Conservation (phyloP, 2,329 filamentous ascomycete species). For the Paecilomyces formosus region DNA sequence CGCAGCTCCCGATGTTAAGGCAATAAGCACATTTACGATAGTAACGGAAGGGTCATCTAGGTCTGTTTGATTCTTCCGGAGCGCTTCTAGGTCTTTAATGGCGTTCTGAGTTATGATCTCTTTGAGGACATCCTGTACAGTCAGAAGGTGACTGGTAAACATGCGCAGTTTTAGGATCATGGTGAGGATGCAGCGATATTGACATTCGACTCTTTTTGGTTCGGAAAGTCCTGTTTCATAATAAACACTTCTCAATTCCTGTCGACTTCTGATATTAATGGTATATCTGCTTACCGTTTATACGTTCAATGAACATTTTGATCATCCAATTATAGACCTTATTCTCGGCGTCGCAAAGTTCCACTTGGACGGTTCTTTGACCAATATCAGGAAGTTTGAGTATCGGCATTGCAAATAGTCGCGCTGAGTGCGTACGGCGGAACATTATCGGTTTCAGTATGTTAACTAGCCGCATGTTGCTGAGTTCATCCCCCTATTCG, state of each 20-base stretch:
- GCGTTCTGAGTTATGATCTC: constrained; percentile 39
- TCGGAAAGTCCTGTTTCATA: constrained; percentile 31
- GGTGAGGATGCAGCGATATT: constrained; percentile 35
- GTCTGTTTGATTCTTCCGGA: constrained; percentile 18
- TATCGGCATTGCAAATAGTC: constrained; percentile 47
- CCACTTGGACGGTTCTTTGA: constrained; percentile 34
- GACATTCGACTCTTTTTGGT: constrained; percentile 8
- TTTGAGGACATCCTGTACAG: constrained; percentile 39
- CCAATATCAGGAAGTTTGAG: constrained; percentile 46
- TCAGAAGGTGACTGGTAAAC: constrained; percentile 43
- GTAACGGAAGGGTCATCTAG: constrained; percentile 7
- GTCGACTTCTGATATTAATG: background rate
- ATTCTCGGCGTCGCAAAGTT: constrained; percentile 47
- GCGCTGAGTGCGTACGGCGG: constrained; percentile 48
- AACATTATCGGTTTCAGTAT: constrained; percentile 41
- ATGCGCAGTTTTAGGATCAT: constrained; percentile 47
- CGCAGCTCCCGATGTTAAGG: constrained; percentile 8
- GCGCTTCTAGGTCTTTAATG: constrained; percentile 34
- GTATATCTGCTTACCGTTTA: constrained; percentile 14
- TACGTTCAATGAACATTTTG: constrained; percentile 27
- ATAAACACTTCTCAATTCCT: constrained; percentile 1
- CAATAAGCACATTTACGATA: constrained; percentile 22
- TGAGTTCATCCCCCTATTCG: constrained; percentile 8
- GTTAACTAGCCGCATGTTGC: constrained; percentile 17
- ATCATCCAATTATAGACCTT: constrained; percentile 48